Percentiles rank a stretch among this genome's conserved stretches.
These are phyloP conservation scores for Fusarium duplospermum DNA, from an alignment of 2,329 filamentous ascomycete genomes.

Conservation along the genomic window DNA sequence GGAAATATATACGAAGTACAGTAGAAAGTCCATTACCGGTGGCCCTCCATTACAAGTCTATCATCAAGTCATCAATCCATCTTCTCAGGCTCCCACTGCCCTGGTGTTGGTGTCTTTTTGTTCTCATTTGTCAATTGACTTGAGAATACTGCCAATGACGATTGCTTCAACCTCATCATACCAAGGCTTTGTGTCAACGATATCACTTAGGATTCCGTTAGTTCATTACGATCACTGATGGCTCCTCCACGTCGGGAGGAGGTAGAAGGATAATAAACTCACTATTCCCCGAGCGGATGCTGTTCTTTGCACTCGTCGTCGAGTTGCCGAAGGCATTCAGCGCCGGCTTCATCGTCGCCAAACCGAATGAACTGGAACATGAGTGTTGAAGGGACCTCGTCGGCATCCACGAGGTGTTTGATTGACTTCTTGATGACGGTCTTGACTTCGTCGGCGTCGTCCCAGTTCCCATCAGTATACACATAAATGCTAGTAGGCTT, in stretches of 20 bases:
- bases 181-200: slow-evolving; percentile 11
- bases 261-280: background rate
- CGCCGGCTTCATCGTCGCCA: background rate
- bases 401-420: background rate
- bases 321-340: background rate
- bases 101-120: accelerated
- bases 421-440: background rate
- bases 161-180: background rate
- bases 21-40: no score
- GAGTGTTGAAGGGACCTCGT: background rate
- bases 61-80: no score
- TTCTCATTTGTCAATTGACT: background rate
- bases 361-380: slow-evolving; percentile 26
- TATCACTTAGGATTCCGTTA: background rate
- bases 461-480: slow-evolving; percentile 10
- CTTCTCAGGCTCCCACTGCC: background rate
- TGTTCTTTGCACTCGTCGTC: background rate
- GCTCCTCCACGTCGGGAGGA: accelerated
- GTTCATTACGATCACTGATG: background rate
- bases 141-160: slow-evolving; percentile 10
- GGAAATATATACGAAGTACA: no score
- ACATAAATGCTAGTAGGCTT: slow-evolving; percentile 18
- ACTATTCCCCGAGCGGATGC: background rate
- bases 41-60: no score
- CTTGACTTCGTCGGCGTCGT: background rate